Percentiles rank a stretch among this genome's conserved stretches.
These are phyloP conservation scores for Psilocybe sp. DNA, from an alignment of 768 basidiomycete species.

Conservation along the genomic window DNA sequence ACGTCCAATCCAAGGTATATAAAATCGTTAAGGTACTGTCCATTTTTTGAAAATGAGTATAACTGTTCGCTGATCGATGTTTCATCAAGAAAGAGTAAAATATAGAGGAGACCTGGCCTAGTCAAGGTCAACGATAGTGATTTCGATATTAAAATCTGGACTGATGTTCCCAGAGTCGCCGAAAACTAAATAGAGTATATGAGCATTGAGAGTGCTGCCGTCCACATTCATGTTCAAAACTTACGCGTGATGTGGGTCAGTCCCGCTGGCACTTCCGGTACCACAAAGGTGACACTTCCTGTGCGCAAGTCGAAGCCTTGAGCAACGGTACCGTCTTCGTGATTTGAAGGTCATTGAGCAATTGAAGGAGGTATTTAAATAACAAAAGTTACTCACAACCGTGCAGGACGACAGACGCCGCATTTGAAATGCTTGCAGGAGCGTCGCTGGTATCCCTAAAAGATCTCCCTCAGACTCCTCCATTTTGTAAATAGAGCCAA, in stretches of 20 bases:
- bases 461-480: not conserved
- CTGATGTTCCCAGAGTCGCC: constrained; percentile 48
- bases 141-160: constrained; percentile 31
- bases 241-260: constrained; percentile 41
- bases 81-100: too few species aligned
- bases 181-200: constrained; percentile 27
- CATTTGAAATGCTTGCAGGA: constrained; percentile 41
- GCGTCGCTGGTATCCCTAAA: constrained; percentile 37
- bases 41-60: not conserved
- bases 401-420: constrained; percentile 27
- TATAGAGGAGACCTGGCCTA: too few species aligned
- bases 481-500: not conserved
- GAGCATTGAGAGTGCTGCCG: not conserved
- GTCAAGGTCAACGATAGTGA: not conserved
- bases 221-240: constrained; percentile 15
- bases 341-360: not conserved
- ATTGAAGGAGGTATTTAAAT: not conserved
- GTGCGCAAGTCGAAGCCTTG: constrained; percentile 31
- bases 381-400: constrained; percentile 21
- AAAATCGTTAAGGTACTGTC: not conserved
- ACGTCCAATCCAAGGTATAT: not conserved
- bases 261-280: constrained; percentile 32
- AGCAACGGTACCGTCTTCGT: constrained; percentile 27
- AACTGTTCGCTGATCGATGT: too few species aligned
- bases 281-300: constrained; percentile 32